Base-by-base conservation (phyloP, 106 monocot genomes). In the Dioscorea alata region DNA sequence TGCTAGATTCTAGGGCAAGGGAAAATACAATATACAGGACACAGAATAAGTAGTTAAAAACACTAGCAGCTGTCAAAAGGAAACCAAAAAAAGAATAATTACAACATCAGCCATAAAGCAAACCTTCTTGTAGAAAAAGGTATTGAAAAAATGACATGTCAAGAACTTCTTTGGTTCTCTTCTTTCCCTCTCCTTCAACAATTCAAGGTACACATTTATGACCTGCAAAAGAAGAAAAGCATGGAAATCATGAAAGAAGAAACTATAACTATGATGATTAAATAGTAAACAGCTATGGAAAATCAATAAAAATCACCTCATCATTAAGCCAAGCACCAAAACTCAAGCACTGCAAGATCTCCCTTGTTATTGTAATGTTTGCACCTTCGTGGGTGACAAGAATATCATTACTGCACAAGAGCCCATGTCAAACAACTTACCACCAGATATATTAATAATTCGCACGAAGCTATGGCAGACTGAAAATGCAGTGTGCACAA, bases 41-140 rank as follows among this genome's bases (percentile, higher is more conserved):
- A 6, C 42, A 8, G 42, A 42, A 42, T 6, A 42, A 42, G 42
- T 42, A 42, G 42, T 10, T 42, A 42, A 42, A 42, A 10, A 10
- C 42, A 42, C 10, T 42, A 5, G 10, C 0, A 42, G 42, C 42
- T 8, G 10, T 42, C 9, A 42, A 42, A 42, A 42, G 42, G 6
- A 42, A 42, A 42, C 10, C 10, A 0, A 42, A 42, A 42, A 10
- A 42, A 42, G 42, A 42, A 42, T 42, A 42, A 42, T 42, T 42
- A 42, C 6, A 42, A 8, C 10, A 42, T 42, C 42, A 42, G 42
- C 10, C 42, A 42, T 42, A 5, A 5, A 42, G 23, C 79, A n/a
- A 71, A 94, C 94, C 94, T 83, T 94, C 66, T 94, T 88, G 69
- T 79, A 94, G 72, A 94, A 94, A 65, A 94, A 97, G 20, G 96